Conservation (phyloP, 2,329 filamentous ascomycete genomes). For the Drechslerella stenobrocha region DNA sequence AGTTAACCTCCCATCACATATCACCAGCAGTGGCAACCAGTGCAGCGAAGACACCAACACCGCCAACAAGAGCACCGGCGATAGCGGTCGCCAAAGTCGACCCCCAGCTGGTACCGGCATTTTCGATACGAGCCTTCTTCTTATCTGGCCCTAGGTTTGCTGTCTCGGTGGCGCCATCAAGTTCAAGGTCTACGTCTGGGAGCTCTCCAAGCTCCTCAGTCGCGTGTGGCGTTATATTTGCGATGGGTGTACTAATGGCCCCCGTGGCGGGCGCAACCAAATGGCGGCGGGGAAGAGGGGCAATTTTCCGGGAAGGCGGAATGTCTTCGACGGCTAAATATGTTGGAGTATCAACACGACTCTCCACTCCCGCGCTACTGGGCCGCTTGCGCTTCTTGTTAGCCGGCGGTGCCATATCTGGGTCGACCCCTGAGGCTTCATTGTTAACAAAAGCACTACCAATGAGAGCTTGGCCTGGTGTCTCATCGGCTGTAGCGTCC, state of each 20-base stretch:
- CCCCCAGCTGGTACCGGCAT: slow-evolving; percentile 38
- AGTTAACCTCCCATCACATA: slow-evolving; percentile 11
- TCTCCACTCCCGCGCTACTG: slow-evolving; percentile 23
- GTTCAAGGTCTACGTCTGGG: slow-evolving; percentile 12
- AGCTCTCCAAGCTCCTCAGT: slow-evolving; percentile 22
- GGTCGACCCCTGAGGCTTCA: slow-evolving; percentile 5
- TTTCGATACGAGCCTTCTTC: slow-evolving; percentile 49
- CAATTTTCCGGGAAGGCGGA: slow-evolving; percentile 22
- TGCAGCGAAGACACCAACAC: slow-evolving; percentile 55
- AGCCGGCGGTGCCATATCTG: slow-evolving; percentile 3
- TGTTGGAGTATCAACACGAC: not conserved
- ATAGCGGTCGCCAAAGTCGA: slow-evolving; percentile 54
- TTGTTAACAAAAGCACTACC: not conserved
- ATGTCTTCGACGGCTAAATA: not conserved
- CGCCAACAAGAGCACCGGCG: slow-evolving; percentile 55
- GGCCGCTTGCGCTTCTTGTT: slow-evolving; percentile 40
- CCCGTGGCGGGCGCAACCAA: slow-evolving; percentile 32
- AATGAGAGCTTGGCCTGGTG: too few species aligned
- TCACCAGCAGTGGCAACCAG: slow-evolving; percentile 56
- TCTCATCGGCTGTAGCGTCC: too few species aligned
- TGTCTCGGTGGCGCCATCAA: slow-evolving; percentile 24
- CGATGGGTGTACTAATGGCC: slow-evolving; percentile 10
- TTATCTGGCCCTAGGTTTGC: slow-evolving; percentile 39
- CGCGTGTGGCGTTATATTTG: slow-evolving; percentile 52
- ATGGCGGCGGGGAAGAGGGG: slow-evolving; percentile 6